Base-by-base conservation (phyloP, 108 stramenopile genomes). In the Pseudonitzschia multiseries region DNA sequence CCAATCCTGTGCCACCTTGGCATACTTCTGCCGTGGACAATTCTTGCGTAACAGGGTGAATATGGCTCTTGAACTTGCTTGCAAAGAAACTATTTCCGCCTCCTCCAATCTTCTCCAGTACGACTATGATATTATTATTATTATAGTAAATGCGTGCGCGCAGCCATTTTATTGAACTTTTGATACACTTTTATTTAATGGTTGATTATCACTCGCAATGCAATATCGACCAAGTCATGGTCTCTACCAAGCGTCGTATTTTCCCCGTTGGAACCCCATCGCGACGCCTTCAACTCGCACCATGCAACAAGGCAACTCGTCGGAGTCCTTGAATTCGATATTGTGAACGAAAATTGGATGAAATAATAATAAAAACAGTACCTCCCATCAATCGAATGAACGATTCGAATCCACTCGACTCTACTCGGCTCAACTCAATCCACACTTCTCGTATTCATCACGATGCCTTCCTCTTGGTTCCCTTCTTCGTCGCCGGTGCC, bases 401-500 rank as follows among this genome's bases (percentile, higher is more conserved):
- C n/a, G n/a, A n/a, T n/a, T n/a, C n/a, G n/a, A n/a, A n/a, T n/a
- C n/a, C n/a, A n/a, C n/a, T 59, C 57, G 14, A 4, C 5, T 24
- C 21, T 21, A 8, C 8, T 54, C 57, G 20, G 17, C 12, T 20
- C 57, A 24, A 24, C 13, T 59, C 17, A 20, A 15, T 48, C 18
- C 13, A 48, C 17, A 48, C 12, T 18, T 10, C 13, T 18, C 18
- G 46, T 48, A 18, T 14, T 14, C 42, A 42, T 42, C 42, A 48
- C 13, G 46, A 48, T 17, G 41, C 33, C 51, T 68, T 79, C 33
- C 57, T 61, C 31, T 73, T 79, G 36, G 71, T 53, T 51, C 44
- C 65, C 71, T 85, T 85, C 78, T 89, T 89, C 51, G 81, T 87
- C 5, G 79, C 33, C 12, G 66, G 53, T 17, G 61, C 26, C 36